Evolutionary conservation across 495 filamentous ascomycete genomes (phyloP), one percentile per base, ranked within the genome.

Genomic region (Oleoguttula mirabilis): DNA sequence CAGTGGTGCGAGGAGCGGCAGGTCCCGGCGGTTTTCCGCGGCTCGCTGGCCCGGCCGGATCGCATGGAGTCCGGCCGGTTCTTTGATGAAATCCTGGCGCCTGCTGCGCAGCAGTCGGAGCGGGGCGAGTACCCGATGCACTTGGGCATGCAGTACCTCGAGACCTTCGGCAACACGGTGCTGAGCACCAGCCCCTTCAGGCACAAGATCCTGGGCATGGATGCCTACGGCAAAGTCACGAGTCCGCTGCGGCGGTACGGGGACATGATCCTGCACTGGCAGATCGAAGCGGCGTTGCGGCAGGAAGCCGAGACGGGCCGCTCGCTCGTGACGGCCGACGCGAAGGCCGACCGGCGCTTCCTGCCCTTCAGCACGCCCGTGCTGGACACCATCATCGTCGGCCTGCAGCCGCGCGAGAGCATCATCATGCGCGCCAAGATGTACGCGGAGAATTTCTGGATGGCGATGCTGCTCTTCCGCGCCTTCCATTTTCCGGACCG

Each of bases 241-340:
- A 86, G 79, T 48, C 90, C 90, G 2, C 67, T 98, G 6, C 82
- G 90, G 14, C 72, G 90, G 21, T 94, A 79, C 61, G 62, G 64
- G 12, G 90, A 98, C 58, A 60, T 96, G 47, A 63, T 95, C n/a
- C 67, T 73, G 0, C 87, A 94, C 59, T 95, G 85, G 71, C 88
- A 96, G 53, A 86, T 98, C 48, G 79, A 92, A 59, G 77, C 84
- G 0, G 80, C 80, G 0, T 57, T 96, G 28, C 69, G 77, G 6
- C 73, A 82, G 55, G 86, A 90, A 63, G 61, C 68, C 15, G 60
- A 65, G 23, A 65, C 66, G 5, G 73, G 75, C 10, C 51, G 62
- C 3, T 67, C 60, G 17, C 68, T 84, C 25, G 55, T 73, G 27
- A 70, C 65, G 19, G 57, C 50, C 23, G 20, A 32, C 24, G 55